Base-by-base conservation (phyloP, 495 filamentous ascomycete genomes). In the Xylaria cubensis region DNA sequence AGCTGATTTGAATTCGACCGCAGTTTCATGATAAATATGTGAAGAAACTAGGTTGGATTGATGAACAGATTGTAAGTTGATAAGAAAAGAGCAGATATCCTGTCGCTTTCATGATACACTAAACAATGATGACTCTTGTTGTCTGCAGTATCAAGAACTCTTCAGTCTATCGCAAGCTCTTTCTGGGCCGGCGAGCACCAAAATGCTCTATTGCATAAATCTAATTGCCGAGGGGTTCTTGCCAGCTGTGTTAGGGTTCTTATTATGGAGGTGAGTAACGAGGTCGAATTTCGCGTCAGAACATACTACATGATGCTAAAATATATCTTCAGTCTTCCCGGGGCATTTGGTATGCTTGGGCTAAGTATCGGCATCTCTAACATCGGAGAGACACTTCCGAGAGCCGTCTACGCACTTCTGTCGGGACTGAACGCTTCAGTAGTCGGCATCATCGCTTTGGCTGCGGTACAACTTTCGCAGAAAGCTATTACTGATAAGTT, bases 101-200 rank as follows among this genome's bases (percentile, higher is more conserved):
- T 62, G 17, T 65, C 19, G 15, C 17, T 32, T 19, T 63, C 7
- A 34, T 44, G 10, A 24, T n/a, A 9, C 72, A 21, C 5, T 46
- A 24, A 34, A 42, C 19, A 34, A 61, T 64, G 21, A 19, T 42
- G 21, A 6, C 15, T 41, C 7, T 15, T 0, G 17, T 0, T 1
- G 21, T 46, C 2, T 17, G 39, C 71, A 93, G 90, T 97, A 92
- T 80, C 91, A 94, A 81, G 93, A 97, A 75, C 86, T 95, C 19
- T 97, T 95, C 79, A 91, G 91, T 24, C 82, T 97, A 72, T 92
- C 88, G 59, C 93, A 95, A 79, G 89, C 90, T 17, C 87, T 95
- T 24, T 89, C 91, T 0, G 93, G 93, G 0, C 93, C 93, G 0
- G 93, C 78, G 1, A 92, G 89, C 76, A 94, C 92, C 21, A 95